Percentiles rank a stretch among this genome's conserved stretches.
Conservation (phyloP, 495 filamentous ascomycete genomes). For the Talaromyces nanjingensis region DNA sequence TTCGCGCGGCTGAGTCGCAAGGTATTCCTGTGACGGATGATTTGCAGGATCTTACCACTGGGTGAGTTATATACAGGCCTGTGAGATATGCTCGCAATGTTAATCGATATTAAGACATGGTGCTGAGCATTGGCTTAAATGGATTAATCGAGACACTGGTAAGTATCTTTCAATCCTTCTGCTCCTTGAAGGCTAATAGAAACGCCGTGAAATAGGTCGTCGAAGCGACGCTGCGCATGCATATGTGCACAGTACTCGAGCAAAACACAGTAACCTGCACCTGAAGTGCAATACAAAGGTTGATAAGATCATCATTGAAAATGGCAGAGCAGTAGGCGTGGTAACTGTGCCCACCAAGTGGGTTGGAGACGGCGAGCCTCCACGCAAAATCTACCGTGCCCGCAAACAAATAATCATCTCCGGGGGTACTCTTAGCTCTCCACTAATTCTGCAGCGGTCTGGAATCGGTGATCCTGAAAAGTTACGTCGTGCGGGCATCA, state of each 20-base stretch:
- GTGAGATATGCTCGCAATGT: not conserved
- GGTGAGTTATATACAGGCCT: conserved; percentile 25
- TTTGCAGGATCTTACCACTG: conserved; percentile 60
- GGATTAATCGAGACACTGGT: conserved; percentile 62
- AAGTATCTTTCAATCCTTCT: not conserved
- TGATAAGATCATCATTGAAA: conserved; percentile 73
- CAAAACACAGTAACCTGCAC: conserved; percentile 63
- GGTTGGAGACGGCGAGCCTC: conserved; percentile 38
- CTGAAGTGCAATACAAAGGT: conserved; percentile 74
- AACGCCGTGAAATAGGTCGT: conserved; percentile 18
- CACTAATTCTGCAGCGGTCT: conserved; percentile 74
- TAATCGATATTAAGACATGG: conserved; percentile 20
- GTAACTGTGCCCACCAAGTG: conserved; percentile 49
- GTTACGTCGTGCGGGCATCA: conserved; percentile 54
- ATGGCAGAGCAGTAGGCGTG: conserved; percentile 58
- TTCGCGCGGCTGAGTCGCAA: conserved; percentile 70
- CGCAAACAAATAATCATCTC: conserved; percentile 74
- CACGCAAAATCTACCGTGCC: conserved; percentile 54
- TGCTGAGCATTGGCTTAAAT: conserved; percentile 48
- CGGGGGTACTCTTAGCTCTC: conserved; percentile 74
- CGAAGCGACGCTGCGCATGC: conserved; percentile 68
- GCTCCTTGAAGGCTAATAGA: not conserved
- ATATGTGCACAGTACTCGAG: conserved; percentile 63
- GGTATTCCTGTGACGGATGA: conserved; percentile 68
- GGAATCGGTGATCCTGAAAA: too few relatives aligned